Evolutionary conservation across 139 green algal genomes (phyloP), one percentile per base, ranked within the genome.

Genomic region (Picochlorum sp.): DNA sequence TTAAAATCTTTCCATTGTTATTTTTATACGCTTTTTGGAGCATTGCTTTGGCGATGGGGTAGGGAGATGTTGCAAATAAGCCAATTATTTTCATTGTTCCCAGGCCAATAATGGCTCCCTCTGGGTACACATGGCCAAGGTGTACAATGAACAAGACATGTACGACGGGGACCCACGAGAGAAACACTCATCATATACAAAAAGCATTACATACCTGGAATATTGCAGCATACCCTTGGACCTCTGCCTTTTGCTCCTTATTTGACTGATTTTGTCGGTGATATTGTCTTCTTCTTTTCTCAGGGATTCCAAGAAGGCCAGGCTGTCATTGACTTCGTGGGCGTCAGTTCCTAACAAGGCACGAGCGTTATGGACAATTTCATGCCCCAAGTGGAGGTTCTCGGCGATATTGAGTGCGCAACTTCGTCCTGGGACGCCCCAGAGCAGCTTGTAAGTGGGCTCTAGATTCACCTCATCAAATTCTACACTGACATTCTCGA

Each of bases 401-500:
- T 63, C 66, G 0, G 87, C 86, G 24, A 95, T 91, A 79, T 88
- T 88, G 45, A 95, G 73, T 2, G 84, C 87, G 67, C 91, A 90
- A 67, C 72, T 86, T 28, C 81, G 64, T 23, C 90, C 89, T 3
- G 89, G 88, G 4, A 95, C 75, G 34, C 88, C 89, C 88, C 86
- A 94, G 54, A 95, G 70, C 60, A 96, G 73, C 20, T 77, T 67
- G 78, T 95, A 95, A 5, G 90, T 95, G 9, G 88, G 88, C 2
- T 72, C 75, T 44, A 95, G 79, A 28, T 61, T 66, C 20, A 66
- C 73, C 51, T 88, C 81, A 65, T 96, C 85, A 76, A 96, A 95
- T 70, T 95, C 90, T 52, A 95, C 85, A 31, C 74, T 84, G 3
- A 85, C 87, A 62, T 95, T 95, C 72, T 95, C 89, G 68, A 93